Base-by-base conservation (phyloP, 2,329 filamentous ascomycete genomes). In the Aspergillus chevalieri region DNA sequence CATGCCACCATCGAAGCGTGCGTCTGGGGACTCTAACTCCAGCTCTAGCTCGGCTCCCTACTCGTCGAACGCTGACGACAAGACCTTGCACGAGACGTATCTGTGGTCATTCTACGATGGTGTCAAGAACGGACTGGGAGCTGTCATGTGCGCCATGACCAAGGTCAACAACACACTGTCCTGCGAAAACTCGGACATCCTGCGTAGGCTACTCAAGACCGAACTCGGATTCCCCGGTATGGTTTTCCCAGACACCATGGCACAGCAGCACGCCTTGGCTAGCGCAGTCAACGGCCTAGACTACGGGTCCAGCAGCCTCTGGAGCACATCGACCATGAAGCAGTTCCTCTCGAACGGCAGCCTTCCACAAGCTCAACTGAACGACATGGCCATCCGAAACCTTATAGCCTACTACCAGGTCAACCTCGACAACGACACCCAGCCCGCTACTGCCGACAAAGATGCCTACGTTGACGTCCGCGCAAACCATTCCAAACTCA, bases 401-500 rank as follows among this genome's bases (percentile, higher is more conserved):
- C 64, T 77, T 62, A 72, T 73, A 2, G 67, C 72, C 0, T 77
- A 74, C 56, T 77, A 68, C 61, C 65, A 67, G 46, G 61, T 74
- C 17, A 62, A 68, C 19, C 72, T 76, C 51, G 66, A 75, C 47
- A 57, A 64, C 10, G 62, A 66, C 21, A 74, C 65, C 52, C 71
- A 73, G 36, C 22, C 50, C 14, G 54, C 50, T 17, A 53, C 52
- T 6, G 39, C 48, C 5, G 50, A 51, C 9, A 50, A 47, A 9
- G 39, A 43, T 33, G 48, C 53, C 3, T 51, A 55, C 41, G 44
- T 54, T 24, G 84, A 94, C 62, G 89, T 92, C 8, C 85, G 83
- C 43, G 77, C 68, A 26, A 76, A 90, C 46, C 89, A 95, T 63
- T 82, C 72, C 33, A 64, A 71, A 15, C 72, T 87, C 45, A 91